These are phyloP conservation scores for Orbilia oligospora DNA, from an alignment of 2,329 filamentous ascomycete species.

Conservation along the genomic window DNA sequence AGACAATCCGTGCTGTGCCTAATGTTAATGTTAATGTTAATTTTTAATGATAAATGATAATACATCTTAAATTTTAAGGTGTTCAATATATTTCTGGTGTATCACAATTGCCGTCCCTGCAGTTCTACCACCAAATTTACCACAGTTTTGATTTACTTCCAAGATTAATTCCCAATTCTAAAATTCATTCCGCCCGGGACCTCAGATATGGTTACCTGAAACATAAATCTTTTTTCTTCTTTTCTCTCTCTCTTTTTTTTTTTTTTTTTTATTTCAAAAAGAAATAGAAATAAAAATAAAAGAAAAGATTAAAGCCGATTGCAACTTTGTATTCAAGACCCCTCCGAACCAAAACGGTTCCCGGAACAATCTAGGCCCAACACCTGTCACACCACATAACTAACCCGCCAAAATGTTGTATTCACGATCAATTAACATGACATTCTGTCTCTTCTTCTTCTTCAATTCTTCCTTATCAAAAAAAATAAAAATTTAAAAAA, in stretches of 20 bases:
- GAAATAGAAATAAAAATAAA: background rate
- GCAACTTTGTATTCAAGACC: background rate
- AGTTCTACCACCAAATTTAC: slow-evolving; percentile 7
- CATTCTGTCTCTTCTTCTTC: too few species aligned
- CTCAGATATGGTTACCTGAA: slow-evolving; percentile 1
- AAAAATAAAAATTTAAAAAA: background rate
- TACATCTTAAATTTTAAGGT: too few species aligned
- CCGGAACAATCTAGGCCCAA: slow-evolving; percentile 24
- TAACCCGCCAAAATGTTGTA: slow-evolving; percentile 13
- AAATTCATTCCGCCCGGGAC: background rate
- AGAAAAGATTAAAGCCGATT: too few species aligned
- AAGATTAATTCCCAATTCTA: background rate
- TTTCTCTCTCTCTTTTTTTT: background rate
- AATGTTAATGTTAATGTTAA: slow-evolving; percentile 19
- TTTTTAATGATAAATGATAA: too few species aligned
- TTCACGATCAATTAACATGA: too few species aligned
- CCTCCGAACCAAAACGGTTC: background rate
- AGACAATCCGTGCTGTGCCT: slow-evolving; percentile 10
- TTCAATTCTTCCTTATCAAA: background rate
- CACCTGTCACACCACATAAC: slow-evolving; percentile 18
- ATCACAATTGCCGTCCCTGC: slow-evolving; percentile 33
- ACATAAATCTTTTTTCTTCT: background rate
- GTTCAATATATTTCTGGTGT: slow-evolving; percentile 22
- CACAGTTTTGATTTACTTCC: background rate
- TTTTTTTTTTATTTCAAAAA: background rate